phyloP scores from a whole-genome alignment of 768 basidiomycete species.

The Flagelloscypha sp. region DNA sequence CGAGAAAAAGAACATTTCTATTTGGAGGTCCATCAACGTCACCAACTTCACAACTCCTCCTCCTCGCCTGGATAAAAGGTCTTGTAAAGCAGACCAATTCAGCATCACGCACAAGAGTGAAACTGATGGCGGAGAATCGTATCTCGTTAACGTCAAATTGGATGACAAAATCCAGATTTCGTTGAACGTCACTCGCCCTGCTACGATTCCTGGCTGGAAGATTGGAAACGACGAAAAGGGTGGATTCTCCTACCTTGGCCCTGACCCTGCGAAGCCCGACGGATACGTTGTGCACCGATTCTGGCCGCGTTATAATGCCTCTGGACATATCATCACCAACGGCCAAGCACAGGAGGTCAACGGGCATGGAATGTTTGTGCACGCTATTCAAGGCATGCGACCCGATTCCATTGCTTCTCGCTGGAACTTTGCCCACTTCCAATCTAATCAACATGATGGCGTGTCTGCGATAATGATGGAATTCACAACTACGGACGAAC shows the following conservation, averaged over 20 bases:
- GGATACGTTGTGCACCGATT: constrained; percentile 88
- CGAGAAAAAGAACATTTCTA: constrained; percentile 60
- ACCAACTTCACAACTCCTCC: constrained; percentile 70
- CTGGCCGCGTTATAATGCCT: constrained; percentile 64
- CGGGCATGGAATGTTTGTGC: constrained; percentile 80
- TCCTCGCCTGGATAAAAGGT: constrained; percentile 77
- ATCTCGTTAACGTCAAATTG: constrained; percentile 72
- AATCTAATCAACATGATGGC: constrained; percentile 63
- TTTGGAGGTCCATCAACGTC: constrained; percentile 86
- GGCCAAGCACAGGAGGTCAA: constrained; percentile 50
- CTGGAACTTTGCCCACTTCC: constrained; percentile 96
- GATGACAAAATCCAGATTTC: constrained; percentile 74
- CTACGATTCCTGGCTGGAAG: constrained; percentile 80
- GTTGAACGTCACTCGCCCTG: constrained; percentile 62
- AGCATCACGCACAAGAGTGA: constrained; percentile 59
- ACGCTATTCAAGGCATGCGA: constrained; percentile 98
- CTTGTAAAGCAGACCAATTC: constrained; percentile 79
- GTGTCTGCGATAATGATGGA: constrained; percentile 94
- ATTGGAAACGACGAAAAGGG: constrained; percentile 82
- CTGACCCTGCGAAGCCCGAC: constrained; percentile 57
- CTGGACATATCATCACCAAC: constrained; percentile 60
- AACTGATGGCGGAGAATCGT: constrained; percentile 63
- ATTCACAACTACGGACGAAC: constrained; percentile 72
- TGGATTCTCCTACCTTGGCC: constrained; percentile 83
- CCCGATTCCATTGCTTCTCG: constrained; percentile 86